phyloP scores from a whole-genome alignment of 177 flowering plant genomes.

The Vitis hybrid region DNA sequence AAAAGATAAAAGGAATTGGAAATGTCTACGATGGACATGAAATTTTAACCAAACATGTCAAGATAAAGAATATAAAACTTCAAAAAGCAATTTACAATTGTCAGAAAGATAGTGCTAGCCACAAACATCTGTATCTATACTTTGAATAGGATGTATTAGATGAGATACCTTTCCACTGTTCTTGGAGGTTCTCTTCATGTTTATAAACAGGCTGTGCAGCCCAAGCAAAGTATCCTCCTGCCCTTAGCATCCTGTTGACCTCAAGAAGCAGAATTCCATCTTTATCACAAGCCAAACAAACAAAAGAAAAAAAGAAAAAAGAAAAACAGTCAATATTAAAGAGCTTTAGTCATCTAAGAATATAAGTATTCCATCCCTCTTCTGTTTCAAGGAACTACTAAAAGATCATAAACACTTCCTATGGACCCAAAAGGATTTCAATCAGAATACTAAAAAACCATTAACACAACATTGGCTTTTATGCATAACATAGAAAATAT shows the following conservation, averaged over 20 bases:
- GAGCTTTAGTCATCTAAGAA: background rate
- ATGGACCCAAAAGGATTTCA: background rate
- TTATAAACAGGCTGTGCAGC: slow-evolving; percentile 71
- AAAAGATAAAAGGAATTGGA: background rate
- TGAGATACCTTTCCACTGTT: slow-evolving; percentile 72
- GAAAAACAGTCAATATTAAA: background rate
- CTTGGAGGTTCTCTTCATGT: slow-evolving; percentile 48
- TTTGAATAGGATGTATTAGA: background rate
- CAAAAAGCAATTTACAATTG: background rate
- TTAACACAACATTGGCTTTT: background rate
- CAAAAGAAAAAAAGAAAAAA: slow-evolving; percentile 7
- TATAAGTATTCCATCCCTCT: background rate
- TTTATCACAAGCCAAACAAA: slow-evolving; percentile 23
- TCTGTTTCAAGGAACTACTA: background rate
- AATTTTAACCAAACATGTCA: too few relatives aligned
- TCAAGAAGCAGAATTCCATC: slow-evolving; percentile 84
- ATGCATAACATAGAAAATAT: background rate
- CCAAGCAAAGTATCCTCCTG: slow-evolving; percentile 82
- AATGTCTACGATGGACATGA: background rate
- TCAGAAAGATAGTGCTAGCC: background rate
- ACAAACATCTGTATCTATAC: background rate
- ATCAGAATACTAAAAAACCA: background rate
- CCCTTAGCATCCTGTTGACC: slow-evolving; percentile 68
- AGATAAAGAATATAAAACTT: background rate
- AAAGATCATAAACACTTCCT: background rate